These are phyloP conservation scores for Capsella bursapastoris DNA, from an alignment of 345 rosid genomes.

Conservation along the genomic window DNA sequence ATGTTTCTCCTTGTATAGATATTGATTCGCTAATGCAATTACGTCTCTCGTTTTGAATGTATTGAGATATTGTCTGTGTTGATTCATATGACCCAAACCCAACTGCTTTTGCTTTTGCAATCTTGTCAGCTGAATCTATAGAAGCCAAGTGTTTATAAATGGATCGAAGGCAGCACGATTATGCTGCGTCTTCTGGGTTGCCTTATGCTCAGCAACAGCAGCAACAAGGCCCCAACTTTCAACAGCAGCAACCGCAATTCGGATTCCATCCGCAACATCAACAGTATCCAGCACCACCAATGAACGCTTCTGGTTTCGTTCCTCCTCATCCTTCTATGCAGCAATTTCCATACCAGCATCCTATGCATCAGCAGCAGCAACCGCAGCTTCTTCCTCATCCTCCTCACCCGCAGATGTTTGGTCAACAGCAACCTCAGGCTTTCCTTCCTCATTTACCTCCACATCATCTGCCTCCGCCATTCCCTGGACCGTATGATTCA, in stretches of 20 bases:
- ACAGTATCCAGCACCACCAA: conserved; percentile 57
- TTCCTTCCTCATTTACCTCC: conserved; percentile 75
- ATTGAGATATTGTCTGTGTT: neutral
- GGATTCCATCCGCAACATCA: conserved; percentile 90
- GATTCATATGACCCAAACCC: conserved; percentile 12
- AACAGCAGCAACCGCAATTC: conserved; percentile 71
- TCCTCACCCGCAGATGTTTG: conserved; percentile 74
- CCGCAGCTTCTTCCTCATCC: conserved; percentile 50
- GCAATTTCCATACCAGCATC: conserved; percentile 85
- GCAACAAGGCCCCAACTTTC: conserved; percentile 66
- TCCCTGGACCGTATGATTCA: conserved; percentile 69
- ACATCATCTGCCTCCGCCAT: conserved; percentile 69
- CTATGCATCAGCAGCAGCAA: conserved; percentile 64
- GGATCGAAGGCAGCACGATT: conserved; percentile 60
- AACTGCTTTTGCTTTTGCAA: conserved; percentile 4
- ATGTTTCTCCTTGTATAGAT: conserved; percentile 2
- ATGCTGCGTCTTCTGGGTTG: conserved; percentile 66
- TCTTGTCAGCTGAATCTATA: conserved; percentile 28
- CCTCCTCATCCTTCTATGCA: conserved; percentile 83
- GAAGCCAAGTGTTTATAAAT: conserved; percentile 28
- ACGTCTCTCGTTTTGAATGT: neutral
- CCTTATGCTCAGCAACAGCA: conserved; percentile 82
- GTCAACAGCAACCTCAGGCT: conserved; percentile 67
- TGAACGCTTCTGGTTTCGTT: conserved; percentile 62
- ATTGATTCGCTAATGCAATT: conserved; percentile 6